Percentiles rank a stretch among this genome's conserved stretches.
phyloP scores from a whole-genome alignment of 2,329 filamentous ascomycete genomes.

The Graphilbum fragrans region DNA sequence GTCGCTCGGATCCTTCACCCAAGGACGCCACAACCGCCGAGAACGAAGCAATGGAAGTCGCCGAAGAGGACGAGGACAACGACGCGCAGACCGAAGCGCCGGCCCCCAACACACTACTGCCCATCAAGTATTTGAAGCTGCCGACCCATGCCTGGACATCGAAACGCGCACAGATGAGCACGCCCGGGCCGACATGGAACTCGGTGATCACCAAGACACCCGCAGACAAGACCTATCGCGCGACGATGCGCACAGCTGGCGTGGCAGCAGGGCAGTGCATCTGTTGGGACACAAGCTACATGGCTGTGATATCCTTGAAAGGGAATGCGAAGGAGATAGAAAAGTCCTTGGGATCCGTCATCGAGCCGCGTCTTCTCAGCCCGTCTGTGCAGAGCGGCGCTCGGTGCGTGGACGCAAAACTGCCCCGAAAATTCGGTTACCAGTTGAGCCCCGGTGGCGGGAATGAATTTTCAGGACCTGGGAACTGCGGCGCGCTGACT shows the following conservation, averaged over 20 bases:
- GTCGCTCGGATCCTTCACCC: too few species aligned
- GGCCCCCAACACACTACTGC: conserved; percentile 63
- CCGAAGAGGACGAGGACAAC: background rate
- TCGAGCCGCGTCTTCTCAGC: conserved; percentile 6
- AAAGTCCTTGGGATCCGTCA: conserved; percentile 5
- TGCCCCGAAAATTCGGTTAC: conserved; percentile 10
- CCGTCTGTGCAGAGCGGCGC: conserved; percentile 2
- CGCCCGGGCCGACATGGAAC: conserved; percentile 73
- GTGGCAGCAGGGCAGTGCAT: conserved; percentile 55
- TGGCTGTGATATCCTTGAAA: conserved; percentile 71
- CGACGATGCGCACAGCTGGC: conserved; percentile 69
- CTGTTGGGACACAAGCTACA: conserved; percentile 90
- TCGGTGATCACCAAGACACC: conserved; percentile 78
- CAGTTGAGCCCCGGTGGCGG: conserved; percentile 1
- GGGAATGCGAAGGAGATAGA: conserved; percentile 28
- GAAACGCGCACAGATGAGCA: conserved; percentile 80
- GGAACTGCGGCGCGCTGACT: conserved; percentile 10
- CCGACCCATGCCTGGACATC: conserved; percentile 92
- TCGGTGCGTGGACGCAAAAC: conserved; percentile 7
- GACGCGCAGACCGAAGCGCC: conserved; percentile 16
- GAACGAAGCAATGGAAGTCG: conserved; percentile 7
- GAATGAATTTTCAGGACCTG: conserved; percentile 5
- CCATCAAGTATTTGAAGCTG: conserved; percentile 82
- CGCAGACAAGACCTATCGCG: conserved; percentile 79
- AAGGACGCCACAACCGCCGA: conserved; percentile 3